These are phyloP conservation scores for Paraurostyla sp. DNA, from an alignment of 73 alveolate species.

Conservation along the genomic window DNA sequence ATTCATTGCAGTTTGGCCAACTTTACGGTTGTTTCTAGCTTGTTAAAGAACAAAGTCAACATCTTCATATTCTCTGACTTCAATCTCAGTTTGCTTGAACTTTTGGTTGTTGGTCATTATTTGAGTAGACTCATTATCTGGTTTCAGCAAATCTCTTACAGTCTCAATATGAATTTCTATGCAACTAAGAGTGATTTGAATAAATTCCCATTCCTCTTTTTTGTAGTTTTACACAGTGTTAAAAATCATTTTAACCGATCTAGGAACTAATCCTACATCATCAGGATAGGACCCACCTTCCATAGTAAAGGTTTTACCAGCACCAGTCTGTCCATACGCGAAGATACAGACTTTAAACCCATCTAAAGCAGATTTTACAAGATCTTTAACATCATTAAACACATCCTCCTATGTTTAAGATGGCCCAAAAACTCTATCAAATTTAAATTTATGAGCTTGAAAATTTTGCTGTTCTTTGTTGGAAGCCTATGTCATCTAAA, in stretches of 20 bases:
- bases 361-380: slow-evolving; percentile 91
- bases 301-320: slow-evolving; percentile 97
- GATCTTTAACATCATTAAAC: slow-evolving; percentile 83
- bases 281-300: slow-evolving; percentile 81
- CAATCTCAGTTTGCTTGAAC: slow-evolving; percentile 56
- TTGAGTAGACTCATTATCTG: slow-evolving; percentile 32
- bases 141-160: slow-evolving; percentile 71
- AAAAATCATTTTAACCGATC: slow-evolving; percentile 92
- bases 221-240: slow-evolving; percentile 56
- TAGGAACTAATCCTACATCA: slow-evolving; percentile 93
- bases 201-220: slow-evolving; percentile 41
- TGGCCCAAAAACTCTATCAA: slow-evolving; percentile 81
- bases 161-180: slow-evolving; percentile 78
- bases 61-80: slow-evolving; percentile 52
- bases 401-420: slow-evolving; percentile 77
- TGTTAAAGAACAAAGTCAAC: slow-evolving; percentile 68
- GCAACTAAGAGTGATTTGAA: slow-evolving; percentile 62
- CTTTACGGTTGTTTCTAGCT: slow-evolving; percentile 88
- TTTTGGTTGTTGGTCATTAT: slow-evolving; percentile 48
- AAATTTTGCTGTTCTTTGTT: neutral
- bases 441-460: slow-evolving; percentile 48
- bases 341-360: slow-evolving; percentile 97
- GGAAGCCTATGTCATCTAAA: neutral
- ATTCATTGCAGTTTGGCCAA: slow-evolving; percentile 91
- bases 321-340: slow-evolving; percentile 98